Conservation (phyloP, 768 basidiomycete genomes). For the Vararia minispora region DNA sequence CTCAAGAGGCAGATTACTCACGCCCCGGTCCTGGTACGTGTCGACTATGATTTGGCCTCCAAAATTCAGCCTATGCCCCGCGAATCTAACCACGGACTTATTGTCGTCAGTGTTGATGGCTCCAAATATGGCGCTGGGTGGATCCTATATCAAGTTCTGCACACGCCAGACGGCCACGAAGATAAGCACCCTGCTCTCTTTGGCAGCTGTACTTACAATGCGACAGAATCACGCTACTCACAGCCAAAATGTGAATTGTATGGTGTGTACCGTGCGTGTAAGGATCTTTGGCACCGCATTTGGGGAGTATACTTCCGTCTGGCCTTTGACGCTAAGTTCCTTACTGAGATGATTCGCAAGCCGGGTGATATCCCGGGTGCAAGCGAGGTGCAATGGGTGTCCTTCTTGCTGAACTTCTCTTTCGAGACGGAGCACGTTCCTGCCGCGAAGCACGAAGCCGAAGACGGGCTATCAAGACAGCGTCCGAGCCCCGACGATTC, state of each 20-base stretch:
- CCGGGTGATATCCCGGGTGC: too few relatives aligned
- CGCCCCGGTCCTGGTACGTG: too few relatives aligned
- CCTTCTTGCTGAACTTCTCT: conserved; percentile 12
- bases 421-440: conserved; percentile 16
- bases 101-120: too few relatives aligned
- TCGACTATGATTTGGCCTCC: too few relatives aligned
- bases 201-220: conserved; percentile 24
- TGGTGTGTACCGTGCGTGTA: conserved; percentile 24
- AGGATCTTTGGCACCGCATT: too few relatives aligned
- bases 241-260: conserved; percentile 32
- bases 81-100: too few relatives aligned
- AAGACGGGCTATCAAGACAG: conserved; percentile 16
- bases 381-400: conserved; percentile 16
- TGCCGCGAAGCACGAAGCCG: conserved; percentile 9
- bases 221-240: too few relatives aligned
- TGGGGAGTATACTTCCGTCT: conserved; percentile 23
- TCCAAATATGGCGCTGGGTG: too few relatives aligned
- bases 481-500: neutral
- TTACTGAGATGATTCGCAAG: conserved; percentile 19
- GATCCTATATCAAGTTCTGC: too few relatives aligned
- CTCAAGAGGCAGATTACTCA: too few relatives aligned
- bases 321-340: conserved; percentile 21
- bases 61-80: too few relatives aligned
- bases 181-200: conserved; percentile 17
- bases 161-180: too few relatives aligned